phyloP scores from a whole-genome alignment of 148 eudicot species.

The Heliosperma pusillum region DNA sequence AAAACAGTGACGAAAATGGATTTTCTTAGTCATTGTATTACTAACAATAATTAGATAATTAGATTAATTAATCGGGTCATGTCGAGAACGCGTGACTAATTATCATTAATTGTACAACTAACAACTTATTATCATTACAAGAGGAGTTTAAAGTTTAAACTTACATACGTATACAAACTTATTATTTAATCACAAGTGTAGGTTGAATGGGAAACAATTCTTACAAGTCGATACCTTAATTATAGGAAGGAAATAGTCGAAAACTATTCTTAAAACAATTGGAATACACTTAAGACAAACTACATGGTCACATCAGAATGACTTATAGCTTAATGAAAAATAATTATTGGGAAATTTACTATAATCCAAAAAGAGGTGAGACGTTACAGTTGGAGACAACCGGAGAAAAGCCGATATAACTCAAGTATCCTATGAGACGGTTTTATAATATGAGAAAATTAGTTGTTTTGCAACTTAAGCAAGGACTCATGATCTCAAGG shows the following conservation, averaged over 20 bases:
- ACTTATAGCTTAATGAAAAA: not conserved
- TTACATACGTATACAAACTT: slow-evolving; percentile 11
- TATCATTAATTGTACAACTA: not conserved
- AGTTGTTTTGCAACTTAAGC: too few species aligned
- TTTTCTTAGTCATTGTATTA: slow-evolving; percentile 31
- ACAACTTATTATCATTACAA: slow-evolving; percentile 6
- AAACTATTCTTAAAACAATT: slow-evolving; percentile 13
- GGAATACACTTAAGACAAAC: slow-evolving; percentile 20
- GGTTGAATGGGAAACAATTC: slow-evolving; percentile 59
- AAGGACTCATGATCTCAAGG: too few species aligned
- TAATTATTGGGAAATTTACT: not conserved
- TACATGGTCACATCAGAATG: slow-evolving; percentile 19
- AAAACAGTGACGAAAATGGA: slow-evolving; percentile 27
- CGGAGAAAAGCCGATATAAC: slow-evolving; percentile 5
- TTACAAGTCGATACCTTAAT: slow-evolving; percentile 64
- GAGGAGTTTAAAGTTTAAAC: slow-evolving; percentile 13
- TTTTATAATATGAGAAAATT: too few species aligned
- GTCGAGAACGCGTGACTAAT: slow-evolving; percentile 30
- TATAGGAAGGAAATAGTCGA: slow-evolving; percentile 38
- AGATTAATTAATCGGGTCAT: slow-evolving; percentile 25
- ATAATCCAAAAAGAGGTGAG: not conserved
- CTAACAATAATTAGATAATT: slow-evolving; percentile 13
- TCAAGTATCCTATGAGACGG: too few species aligned
- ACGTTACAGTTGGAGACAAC: slow-evolving; percentile 12
- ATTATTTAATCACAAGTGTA: slow-evolving; percentile 32